These are phyloP conservation scores for Lepidium africanum DNA, from an alignment of 345 rosid genomes.

Conservation along the genomic window DNA sequence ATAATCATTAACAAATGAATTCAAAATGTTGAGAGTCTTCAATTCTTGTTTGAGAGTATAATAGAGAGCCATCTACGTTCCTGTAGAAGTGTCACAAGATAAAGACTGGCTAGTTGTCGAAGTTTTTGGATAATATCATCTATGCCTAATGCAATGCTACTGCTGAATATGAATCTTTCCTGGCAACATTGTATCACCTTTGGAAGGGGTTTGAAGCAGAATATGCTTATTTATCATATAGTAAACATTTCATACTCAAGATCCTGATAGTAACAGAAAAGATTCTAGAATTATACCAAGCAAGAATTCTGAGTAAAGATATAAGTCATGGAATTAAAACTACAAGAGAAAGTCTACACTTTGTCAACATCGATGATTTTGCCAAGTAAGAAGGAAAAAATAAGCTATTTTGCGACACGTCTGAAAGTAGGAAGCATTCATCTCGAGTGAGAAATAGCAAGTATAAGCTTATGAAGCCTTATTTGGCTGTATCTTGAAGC, in stretches of 20 bases:
- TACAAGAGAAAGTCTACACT: background rate
- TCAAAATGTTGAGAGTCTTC: background rate
- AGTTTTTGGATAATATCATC: too few relatives aligned
- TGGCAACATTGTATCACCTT: too few relatives aligned
- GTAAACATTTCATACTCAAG: background rate
- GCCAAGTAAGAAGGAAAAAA: background rate
- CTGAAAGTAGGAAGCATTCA: background rate
- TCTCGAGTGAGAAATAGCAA: constrained; percentile 9
- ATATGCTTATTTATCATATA: too few relatives aligned
- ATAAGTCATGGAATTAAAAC: background rate
- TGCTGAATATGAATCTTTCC: too few relatives aligned
- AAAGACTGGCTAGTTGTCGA: too few relatives aligned
- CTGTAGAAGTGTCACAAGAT: too few relatives aligned
- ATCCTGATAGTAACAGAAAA: background rate
- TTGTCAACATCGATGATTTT: background rate
- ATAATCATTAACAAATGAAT: background rate
- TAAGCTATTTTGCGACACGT: background rate
- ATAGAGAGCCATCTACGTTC: too few relatives aligned
- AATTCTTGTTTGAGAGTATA: background rate
- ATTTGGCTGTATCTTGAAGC: background rate
- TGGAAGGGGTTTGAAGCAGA: too few relatives aligned
- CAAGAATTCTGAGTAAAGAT: background rate
- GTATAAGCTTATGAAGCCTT: background rate
- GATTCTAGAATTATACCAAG: background rate
- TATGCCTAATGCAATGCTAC: too few relatives aligned